phyloP scores from a whole-genome alignment of 192 early-diverging fungal species.

The Obelidium mucronatum region DNA sequence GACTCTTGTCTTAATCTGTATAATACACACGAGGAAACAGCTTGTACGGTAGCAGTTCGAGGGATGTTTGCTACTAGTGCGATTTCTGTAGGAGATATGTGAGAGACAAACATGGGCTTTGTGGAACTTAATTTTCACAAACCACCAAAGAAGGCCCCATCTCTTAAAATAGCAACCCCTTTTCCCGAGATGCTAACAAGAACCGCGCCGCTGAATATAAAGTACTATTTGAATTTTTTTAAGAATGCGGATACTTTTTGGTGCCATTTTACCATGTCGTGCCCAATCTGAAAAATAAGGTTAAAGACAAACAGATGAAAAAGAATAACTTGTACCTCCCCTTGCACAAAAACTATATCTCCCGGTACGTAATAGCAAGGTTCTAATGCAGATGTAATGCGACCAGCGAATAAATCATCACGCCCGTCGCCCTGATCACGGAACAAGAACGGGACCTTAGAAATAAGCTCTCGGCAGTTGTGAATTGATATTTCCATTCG shows the following conservation, averaged over 20 bases:
- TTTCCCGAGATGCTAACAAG: slow-evolving; percentile 34
- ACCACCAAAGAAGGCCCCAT: slow-evolving; percentile 32
- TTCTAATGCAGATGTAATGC: slow-evolving; percentile 46
- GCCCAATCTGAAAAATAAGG: slow-evolving; percentile 44
- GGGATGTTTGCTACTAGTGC: slow-evolving; percentile 39
- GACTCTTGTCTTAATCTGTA: slow-evolving; percentile 27
- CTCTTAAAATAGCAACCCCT: slow-evolving; percentile 8
- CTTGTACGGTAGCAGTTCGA: slow-evolving; percentile 42
- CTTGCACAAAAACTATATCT: slow-evolving; percentile 55
- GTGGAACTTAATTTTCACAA: no score
- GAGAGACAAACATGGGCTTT: no score
- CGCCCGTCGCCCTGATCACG: slow-evolving; percentile 47
- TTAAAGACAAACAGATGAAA: not conserved
- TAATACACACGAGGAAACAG: slow-evolving; percentile 20
- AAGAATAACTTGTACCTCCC: slow-evolving; percentile 27
- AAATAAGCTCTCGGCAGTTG: slow-evolving; percentile 56
- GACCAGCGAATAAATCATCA: slow-evolving; percentile 52
- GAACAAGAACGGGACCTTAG: slow-evolving; percentile 55
- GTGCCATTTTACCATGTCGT: no score
- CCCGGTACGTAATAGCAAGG: slow-evolving; percentile 50
- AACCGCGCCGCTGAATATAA: slow-evolving; percentile 39
- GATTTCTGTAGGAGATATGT: slow-evolving; percentile 30
- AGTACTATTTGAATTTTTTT: no score
- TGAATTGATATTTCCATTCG: slow-evolving; percentile 55
- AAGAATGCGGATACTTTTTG: no score